phyloP scores from a whole-genome alignment of 2,329 filamentous ascomycete genomes.

The Neospermospora avenae region DNA sequence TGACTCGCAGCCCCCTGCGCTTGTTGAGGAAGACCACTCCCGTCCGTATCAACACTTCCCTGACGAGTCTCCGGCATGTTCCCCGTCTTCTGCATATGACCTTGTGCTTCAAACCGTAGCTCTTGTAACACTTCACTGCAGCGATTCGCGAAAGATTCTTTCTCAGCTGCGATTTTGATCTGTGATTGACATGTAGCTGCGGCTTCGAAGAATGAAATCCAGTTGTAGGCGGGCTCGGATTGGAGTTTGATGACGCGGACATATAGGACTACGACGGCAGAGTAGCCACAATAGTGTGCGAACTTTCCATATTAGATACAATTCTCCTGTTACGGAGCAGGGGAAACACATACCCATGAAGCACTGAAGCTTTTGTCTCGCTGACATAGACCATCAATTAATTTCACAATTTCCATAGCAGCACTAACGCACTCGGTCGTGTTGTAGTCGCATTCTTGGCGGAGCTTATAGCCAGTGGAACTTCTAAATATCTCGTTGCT shows the following conservation, averaged over 20 bases:
- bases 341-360: conserved; percentile 23
- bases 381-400: conserved; percentile 6
- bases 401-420: conserved; percentile 8
- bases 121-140: conserved; percentile 13
- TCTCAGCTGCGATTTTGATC: conserved; percentile 37
- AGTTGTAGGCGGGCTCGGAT: not conserved
- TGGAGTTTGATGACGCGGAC: conserved; percentile 41
- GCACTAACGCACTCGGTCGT: conserved; percentile 7
- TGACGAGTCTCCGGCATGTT: not conserved
- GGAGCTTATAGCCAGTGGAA: not conserved
- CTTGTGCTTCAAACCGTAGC: conserved; percentile 11
- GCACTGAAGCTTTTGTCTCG: not conserved
- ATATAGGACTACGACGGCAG: conserved; percentile 41
- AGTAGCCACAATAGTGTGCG: conserved; percentile 42
- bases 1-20: not conserved
- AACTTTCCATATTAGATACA: conserved; percentile 32
- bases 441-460: conserved; percentile 20
- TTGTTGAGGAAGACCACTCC: not conserved
- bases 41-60: not conserved
- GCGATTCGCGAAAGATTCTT: conserved; percentile 32
- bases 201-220: conserved; percentile 16
- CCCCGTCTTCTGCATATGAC: not conserved
- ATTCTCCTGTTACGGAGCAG: no score
- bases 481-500: conserved; percentile 14
- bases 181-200: conserved; percentile 29